These are phyloP conservation scores for Carex arenaria DNA, from an alignment of 202 grass and related monocot species.

Conservation along the genomic window DNA sequence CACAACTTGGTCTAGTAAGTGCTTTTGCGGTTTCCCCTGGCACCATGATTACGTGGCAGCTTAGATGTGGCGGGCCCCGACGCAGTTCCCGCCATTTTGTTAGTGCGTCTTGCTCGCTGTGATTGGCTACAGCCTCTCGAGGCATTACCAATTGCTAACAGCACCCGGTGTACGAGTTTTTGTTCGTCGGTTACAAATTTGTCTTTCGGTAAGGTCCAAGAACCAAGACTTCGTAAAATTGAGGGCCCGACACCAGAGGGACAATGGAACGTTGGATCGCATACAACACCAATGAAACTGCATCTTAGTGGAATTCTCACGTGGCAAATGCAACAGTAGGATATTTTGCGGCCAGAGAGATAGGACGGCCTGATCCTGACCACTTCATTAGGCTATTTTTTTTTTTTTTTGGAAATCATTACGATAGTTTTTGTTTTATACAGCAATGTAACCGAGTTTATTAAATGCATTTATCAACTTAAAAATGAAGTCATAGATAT, in stretches of 20 bases:
- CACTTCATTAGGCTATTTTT: background rate
- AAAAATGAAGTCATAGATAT: background rate
- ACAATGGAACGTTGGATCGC: conserved; percentile 14
- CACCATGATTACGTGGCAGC: background rate
- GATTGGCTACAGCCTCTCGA: conserved; percentile 5
- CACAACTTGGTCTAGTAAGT: background rate
- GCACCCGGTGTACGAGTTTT: background rate
- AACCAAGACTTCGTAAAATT: background rate
- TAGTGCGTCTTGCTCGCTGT: background rate
- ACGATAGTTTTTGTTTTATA: background rate
- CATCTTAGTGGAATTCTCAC: background rate
- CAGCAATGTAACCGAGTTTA: background rate
- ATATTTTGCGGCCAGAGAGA: background rate
- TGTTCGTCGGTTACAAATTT: background rate
- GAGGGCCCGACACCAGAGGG: background rate
- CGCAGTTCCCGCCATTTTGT: conserved; percentile 7
- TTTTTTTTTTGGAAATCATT: background rate
- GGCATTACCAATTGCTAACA: background rate
- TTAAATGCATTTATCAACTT: background rate
- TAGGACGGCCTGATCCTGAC: background rate
- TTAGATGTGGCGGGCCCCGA: background rate
- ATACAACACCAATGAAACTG: conserved; percentile 1
- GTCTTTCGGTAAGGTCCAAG: background rate
- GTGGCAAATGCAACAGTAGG: background rate
- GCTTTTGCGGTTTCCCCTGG: background rate